Evolutionary conservation across 1,139 yeast genomes (phyloP).

Genomic region (Pneumocystis murina): DNA sequence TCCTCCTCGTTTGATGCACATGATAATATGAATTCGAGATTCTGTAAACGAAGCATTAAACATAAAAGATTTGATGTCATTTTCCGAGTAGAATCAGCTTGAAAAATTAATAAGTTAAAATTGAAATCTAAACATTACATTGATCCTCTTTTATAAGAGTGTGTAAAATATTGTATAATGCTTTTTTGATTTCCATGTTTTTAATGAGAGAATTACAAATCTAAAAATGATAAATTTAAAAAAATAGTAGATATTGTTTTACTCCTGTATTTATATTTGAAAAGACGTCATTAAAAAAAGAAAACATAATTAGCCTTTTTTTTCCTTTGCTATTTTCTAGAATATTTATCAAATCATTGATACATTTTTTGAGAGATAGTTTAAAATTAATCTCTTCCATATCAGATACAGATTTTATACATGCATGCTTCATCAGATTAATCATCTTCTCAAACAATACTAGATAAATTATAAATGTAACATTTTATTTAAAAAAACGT

Average conservation of each 20-base stretch:
- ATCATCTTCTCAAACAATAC: not conserved
- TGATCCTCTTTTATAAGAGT: not conserved
- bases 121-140: not conserved
- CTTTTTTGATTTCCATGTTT: not conserved
- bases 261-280: not conserved
- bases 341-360: not conserved
- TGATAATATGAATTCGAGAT: not conserved
- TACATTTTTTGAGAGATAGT: not conserved
- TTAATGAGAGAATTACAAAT: not conserved
- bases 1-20: not conserved
- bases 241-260: not conserved
- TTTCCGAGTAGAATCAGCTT: not conserved
- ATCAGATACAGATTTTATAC: not conserved
- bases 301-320: not conserved
- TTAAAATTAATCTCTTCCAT: not conserved
- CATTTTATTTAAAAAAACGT: not conserved
- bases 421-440: not conserved
- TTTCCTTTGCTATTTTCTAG: not conserved
- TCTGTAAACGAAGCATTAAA: not conserved
- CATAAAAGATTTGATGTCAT: not conserved
- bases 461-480: not conserved
- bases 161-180: not conserved
- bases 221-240: not conserved
- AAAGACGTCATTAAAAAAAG: not conserved
- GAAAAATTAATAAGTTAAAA: not conserved